A percentile compares a stretch with the other conserved stretches of the same genome.
Conservation (phyloP, 495 filamentous ascomycete genomes). For the Cenococcum geophilum region DNA sequence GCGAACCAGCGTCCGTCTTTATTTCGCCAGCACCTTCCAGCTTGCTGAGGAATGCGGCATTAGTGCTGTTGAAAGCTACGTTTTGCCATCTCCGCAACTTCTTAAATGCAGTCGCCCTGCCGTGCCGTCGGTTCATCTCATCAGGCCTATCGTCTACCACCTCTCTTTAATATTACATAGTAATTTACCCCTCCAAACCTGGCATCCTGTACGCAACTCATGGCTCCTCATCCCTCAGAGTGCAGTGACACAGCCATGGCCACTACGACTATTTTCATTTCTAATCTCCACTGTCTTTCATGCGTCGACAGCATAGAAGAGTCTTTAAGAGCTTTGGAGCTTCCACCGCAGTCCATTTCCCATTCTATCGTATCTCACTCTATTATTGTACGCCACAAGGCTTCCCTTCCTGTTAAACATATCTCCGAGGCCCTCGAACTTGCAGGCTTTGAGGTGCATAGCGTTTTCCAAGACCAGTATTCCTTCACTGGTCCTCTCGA, state of each 20-base stretch:
- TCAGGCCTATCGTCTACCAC: slow-evolving; percentile 12
- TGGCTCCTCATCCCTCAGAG: neutral
- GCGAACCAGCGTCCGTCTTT: neutral
- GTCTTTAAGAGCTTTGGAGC: slow-evolving; percentile 40
- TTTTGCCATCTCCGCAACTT: slow-evolving; percentile 4
- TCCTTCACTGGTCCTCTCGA: slow-evolving; percentile 10
- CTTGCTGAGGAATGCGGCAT: slow-evolving; percentile 1
- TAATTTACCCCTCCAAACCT: too few relatives aligned
- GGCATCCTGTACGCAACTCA: neutral
- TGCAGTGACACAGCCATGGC: neutral
- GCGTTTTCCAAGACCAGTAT: slow-evolving; percentile 26
- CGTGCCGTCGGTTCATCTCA: slow-evolving; percentile 5
- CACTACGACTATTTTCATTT: slow-evolving; percentile 34
- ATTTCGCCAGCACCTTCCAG: neutral
- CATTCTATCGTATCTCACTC: slow-evolving; percentile 53
- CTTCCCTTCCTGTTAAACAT: slow-evolving; percentile 19
- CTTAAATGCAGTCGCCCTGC: neutral
- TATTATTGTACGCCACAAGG: slow-evolving; percentile 39
- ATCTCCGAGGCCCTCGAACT: slow-evolving; percentile 28
- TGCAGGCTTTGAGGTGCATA: slow-evolving; percentile 33
- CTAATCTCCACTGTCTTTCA: slow-evolving; percentile 58
- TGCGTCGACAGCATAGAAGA: slow-evolving; percentile 53
- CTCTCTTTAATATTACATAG: neutral
- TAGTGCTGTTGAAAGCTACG: neutral
- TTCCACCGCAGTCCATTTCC: slow-evolving; percentile 46